Evolutionary conservation across 257 asterid genomes (phyloP), one percentile per base, ranked within the genome.

Genomic region (Nicotiana sylvestris): DNA sequence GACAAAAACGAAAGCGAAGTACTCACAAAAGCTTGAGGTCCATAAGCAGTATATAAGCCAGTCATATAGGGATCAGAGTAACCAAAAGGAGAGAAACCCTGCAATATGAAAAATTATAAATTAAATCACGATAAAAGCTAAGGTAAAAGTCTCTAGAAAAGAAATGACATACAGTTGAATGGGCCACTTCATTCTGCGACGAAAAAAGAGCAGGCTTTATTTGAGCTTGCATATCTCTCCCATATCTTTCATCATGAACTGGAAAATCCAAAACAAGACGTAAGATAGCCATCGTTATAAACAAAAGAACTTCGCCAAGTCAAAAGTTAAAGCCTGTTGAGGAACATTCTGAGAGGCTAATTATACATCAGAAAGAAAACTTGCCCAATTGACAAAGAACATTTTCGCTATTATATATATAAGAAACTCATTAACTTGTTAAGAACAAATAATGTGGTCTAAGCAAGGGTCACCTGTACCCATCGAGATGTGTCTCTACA

Each of bases 11-110:
- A 35, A 69, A 60, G 10, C 29, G 49, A 17, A 83, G 27, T 21
- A 82, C 91, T 88, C 85, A 93, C 99, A 88, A 89, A 68, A 85
- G 89, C 81, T 86, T 89, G 99, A 78, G 94, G 94, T 56, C 96
- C 96, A 56, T 92, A 96, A 76, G 97, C 88, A 60, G 97, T 64
- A 72, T 83, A 92, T 39, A 94, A 81, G 56, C 97, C 92, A 60
- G 87, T 65, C 78, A 78, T 81, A 93, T 88, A 92, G 66, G 98
- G 94, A 85, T 94, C 97, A 12, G 96, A 8, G 82, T 91, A 93
- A 81, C 89, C 87, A 87, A 87, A 87, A 0, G 93, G 92, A 85
- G 90, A 81, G 81, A 88, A 93, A 81, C 86, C 81, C 92, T 90
- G 90, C 79, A 30, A 78, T 4, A 35, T 27, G 8, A 66, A 46